Base-by-base conservation (phyloP, 2,329 filamentous ascomycete species). In the Neoascochyta sp. region DNA sequence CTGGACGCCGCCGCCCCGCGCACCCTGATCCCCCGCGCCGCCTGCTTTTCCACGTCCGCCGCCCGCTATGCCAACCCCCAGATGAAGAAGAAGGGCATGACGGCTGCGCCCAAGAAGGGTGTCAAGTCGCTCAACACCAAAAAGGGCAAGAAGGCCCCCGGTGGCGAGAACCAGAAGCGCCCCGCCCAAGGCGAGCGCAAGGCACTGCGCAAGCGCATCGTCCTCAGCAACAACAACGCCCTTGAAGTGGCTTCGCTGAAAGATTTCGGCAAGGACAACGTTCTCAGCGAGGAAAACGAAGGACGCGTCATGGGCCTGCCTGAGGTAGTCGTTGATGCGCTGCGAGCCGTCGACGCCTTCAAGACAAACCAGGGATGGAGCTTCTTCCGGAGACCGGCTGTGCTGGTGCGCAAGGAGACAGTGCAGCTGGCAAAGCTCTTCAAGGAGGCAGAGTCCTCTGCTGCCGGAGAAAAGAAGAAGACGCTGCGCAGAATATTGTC, bases 161-260 rank as follows among this genome's bases (percentile, higher is more conserved):
- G 41, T 9, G 51, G 52, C n/a, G 64, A 67, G n/a, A 55, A 60
- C 9, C 63, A 61, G 15, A 63, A 65, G 63, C 72, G 78, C 10
- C 83, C 84, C 12, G 70, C 70, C 9, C 73, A 78, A 3, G 90
- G 89, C 45, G 89, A 95, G 71, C 80, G 89, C 46, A 94, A 88
- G 67, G 85, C 86, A 16, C 72, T 86, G 58, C 81, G 88, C 45
- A 95, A 93, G 70, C 80, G 86, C 48, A 86, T 98, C 53, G 80
- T 93, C 37, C 78, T 98, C 39, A 90, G 83, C 71, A 98, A 96
- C 68, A 84, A 86, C 63, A 96, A 95, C 66, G 92, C 92, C 27
- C 69, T 95, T 20, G 78, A 82, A 37, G 83, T 96, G 6, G 58
- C 70, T 14, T 83, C 78, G 8, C 70, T 94, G 47, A 66, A 73